Evolutionary conservation across 1,284 basidiomycete species (phyloP), one percentile per base, ranked within the genome.

Genomic region (Rhizopogon hawkerae): DNA sequence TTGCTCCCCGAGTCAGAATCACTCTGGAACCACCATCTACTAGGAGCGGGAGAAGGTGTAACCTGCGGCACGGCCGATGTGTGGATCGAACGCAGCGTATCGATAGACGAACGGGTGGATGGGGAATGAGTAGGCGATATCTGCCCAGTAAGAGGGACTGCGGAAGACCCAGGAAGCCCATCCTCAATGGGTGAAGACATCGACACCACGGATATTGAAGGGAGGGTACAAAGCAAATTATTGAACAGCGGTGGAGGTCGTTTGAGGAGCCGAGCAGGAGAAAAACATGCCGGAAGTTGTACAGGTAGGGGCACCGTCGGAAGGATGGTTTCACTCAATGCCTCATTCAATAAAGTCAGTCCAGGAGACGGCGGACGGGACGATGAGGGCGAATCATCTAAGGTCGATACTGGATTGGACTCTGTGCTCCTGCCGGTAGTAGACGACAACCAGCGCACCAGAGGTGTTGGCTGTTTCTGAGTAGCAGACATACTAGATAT

Each of bases 171-270:
- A 14, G 56, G 38, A 35, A 56, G 53, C 52, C 56, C 46, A 24
- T 49, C 35, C 33, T 37, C 38, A 55, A 50, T 36, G 10, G 3
- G 14, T 37, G 35, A n/a, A 33, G 44, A 18, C 51, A 52, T 57
- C 16, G 66, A 54, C 0, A 74, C 70, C 6, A 86, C 64, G 1
- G 79, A 79, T 1, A 83, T 69, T 13, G 78, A 83, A 14, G 86
- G 84, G 35, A 85, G 72, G 0, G 83, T 79, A 1, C 77, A 72
- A 43, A 81, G 76, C 6, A 82, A 73, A 56, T 65, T 73, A 55
- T 79, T 77, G 53, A 87, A 68, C 53, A 82, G 76, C 36, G 77
- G 74, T 3, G 83, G 81, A 1, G 76, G 74, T 38, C 72, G 71
- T 2, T 70, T 61, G 36, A 71, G 59, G 11, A 57, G 44, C 14